Conservation (phyloP, 768 basidiomycete species). For the Naganishia antarctica region DNA sequence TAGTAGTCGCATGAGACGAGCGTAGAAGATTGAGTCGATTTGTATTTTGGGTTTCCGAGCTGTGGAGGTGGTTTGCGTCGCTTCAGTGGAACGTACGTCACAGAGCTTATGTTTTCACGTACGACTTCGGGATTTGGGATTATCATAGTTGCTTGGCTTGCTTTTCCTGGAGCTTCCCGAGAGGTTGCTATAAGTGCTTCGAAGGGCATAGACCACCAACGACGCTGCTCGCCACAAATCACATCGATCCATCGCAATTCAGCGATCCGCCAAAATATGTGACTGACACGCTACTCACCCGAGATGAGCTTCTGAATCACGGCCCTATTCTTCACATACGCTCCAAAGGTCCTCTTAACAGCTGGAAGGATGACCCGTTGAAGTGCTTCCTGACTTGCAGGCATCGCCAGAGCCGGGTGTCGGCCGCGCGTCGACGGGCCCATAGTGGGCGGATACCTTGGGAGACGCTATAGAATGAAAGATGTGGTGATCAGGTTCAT, state of each 20-base stretch:
- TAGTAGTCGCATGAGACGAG: constrained; percentile 68
- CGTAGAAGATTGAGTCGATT: constrained; percentile 84
- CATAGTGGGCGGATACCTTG: neutral
- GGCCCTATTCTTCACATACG: neutral
- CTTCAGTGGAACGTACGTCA: no score
- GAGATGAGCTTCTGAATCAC: constrained; percentile 1
- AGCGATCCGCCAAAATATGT: no score
- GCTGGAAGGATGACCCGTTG: constrained; percentile 8
- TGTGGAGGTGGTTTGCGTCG: constrained; percentile 33
- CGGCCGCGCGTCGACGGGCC: neutral
- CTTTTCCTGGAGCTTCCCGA: neutral
- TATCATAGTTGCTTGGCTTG: neutral
- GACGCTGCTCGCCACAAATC: neutral
- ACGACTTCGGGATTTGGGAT: neutral
- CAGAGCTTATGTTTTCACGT: neutral
- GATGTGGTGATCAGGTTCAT: no score
- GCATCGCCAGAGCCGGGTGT: neutral
- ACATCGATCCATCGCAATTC: no score
- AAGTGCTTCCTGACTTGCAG: constrained; percentile 11
- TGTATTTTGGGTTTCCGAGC: constrained; percentile 52
- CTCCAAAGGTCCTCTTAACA: neutral
- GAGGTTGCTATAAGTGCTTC: constrained; percentile 15
- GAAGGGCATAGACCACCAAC: constrained; percentile 13
- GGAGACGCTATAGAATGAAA: no score
- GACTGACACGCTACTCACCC: neutral